Percentiles rank a stretch among this genome's conserved stretches.
phyloP scores from a whole-genome alignment of 2,329 filamentous ascomycete species.

The Trichothecium sympodiale region DNA sequence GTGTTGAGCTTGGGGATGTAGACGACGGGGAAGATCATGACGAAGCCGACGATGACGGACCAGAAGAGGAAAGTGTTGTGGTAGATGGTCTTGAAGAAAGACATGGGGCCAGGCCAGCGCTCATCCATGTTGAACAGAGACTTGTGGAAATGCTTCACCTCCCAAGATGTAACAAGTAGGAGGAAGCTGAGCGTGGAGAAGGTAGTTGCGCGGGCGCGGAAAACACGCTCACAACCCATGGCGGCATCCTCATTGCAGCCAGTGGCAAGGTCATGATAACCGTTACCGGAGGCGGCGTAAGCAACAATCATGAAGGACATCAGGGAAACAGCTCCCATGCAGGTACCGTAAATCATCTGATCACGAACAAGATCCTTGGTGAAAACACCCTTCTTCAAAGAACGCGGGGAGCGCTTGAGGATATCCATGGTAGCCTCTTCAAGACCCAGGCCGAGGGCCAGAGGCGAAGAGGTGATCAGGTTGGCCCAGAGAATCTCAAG shows the following conservation, averaged over 20 bases:
- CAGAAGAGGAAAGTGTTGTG: conserved; percentile 58
- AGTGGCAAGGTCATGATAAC: conserved; percentile 35
- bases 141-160: conserved; percentile 60
- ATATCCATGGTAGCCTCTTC: conserved; percentile 60
- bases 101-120: conserved; percentile 34
- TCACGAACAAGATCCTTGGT: conserved; percentile 53
- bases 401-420: conserved; percentile 53
- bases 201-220: conserved; percentile 54
- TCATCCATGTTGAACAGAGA: conserved; percentile 59
- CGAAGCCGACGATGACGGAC: conserved; percentile 48
- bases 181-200: conserved; percentile 61
- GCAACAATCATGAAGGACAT: conserved; percentile 49
- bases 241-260: conserved; percentile 47
- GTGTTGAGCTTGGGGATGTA: conserved; percentile 59
- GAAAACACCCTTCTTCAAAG: conserved; percentile 49
- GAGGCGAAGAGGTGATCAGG: conserved; percentile 59
- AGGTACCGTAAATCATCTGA: conserved; percentile 54
- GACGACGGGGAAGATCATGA: conserved; percentile 49
- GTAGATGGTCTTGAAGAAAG: conserved; percentile 51
- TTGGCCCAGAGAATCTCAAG: conserved; percentile 71
- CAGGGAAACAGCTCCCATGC: conserved; percentile 52
- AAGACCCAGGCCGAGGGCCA: conserved; percentile 62
- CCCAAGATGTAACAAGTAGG: conserved; percentile 59
- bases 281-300: conserved; percentile 34
- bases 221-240: conserved; percentile 42